These are phyloP conservation scores for Agaricus sinodeliciosus DNA, from an alignment of 768 basidiomycete species.

Conservation along the genomic window DNA sequence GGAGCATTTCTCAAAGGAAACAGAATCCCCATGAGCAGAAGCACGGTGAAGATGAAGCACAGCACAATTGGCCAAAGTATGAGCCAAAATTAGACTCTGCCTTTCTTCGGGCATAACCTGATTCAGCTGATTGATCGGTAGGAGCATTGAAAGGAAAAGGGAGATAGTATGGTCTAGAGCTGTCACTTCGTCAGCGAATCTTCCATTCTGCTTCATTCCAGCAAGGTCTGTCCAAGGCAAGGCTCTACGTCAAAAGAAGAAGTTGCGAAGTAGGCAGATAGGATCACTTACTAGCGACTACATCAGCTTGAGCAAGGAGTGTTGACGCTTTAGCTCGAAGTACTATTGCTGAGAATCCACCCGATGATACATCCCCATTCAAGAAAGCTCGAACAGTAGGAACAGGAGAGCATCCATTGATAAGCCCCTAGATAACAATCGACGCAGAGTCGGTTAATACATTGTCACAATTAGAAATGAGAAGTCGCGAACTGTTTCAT, in stretches of 20 bases:
- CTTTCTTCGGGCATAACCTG: slow-evolving; percentile 50
- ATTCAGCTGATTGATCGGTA: slow-evolving; percentile 61
- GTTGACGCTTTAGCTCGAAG: slow-evolving; percentile 73
- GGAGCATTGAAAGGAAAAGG: slow-evolving; percentile 56
- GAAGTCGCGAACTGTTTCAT: slow-evolving; percentile 49
- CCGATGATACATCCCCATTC: slow-evolving; percentile 46
- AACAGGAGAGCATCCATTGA: slow-evolving; percentile 42
- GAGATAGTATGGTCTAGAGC: slow-evolving; percentile 57
- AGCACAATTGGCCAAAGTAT: slow-evolving; percentile 62
- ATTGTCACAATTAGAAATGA: slow-evolving; percentile 5
- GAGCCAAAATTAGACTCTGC: slow-evolving; percentile 49
- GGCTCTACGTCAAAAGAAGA: neutral
- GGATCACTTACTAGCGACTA: slow-evolving; percentile 45
- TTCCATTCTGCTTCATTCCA: slow-evolving; percentile 39
- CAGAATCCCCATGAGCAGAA: slow-evolving; percentile 51
- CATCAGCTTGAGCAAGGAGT: slow-evolving; percentile 62
- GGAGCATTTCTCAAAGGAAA: slow-evolving; percentile 61
- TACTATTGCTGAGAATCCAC: slow-evolving; percentile 57
- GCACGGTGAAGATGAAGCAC: slow-evolving; percentile 60
- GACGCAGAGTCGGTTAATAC: slow-evolving; percentile 2
- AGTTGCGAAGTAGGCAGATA: neutral
- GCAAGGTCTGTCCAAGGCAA: slow-evolving; percentile 7
- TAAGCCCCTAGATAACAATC: slow-evolving; percentile 42
- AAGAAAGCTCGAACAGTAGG: slow-evolving; percentile 62
- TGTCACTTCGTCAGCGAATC: slow-evolving; percentile 52